Conservation (phyloP, 2,329 filamentous ascomycete species). For the Aspergillus sp. region DNA sequence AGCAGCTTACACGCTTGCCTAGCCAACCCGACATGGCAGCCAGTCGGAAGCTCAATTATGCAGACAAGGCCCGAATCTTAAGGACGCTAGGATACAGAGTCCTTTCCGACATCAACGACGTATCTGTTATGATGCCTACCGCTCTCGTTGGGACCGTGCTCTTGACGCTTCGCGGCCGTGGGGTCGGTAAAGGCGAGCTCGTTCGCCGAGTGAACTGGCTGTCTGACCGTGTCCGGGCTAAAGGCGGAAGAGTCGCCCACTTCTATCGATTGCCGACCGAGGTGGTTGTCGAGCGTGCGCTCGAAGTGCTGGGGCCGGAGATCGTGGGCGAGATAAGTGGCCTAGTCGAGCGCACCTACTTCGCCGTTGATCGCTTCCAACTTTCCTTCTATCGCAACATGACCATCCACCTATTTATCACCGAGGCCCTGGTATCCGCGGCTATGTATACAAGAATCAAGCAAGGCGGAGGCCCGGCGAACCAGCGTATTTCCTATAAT, state of each 20-base stretch:
- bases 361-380: conserved; percentile 91
- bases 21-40: conserved; percentile 26
- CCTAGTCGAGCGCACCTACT: conserved; percentile 83
- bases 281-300: conserved; percentile 75
- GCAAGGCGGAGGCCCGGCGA: conserved; percentile 70
- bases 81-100: conserved; percentile 87
- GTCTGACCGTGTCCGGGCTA: conserved; percentile 66
- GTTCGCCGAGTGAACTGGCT: conserved; percentile 87
- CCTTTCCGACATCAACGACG: conserved; percentile 85
- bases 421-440: conserved; percentile 79
- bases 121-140: conserved; percentile 96
- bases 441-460: conserved; percentile 89
- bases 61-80: conserved; percentile 61
- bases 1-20: conserved; percentile 57
- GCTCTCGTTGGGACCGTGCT: conserved; percentile 90
- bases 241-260: conserved; percentile 87
- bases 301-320: conserved; percentile 84
- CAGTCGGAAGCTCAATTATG: conserved; percentile 36
- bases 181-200: conserved; percentile 79
- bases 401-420: conserved; percentile 97
- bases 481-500: conserved; percentile 67
- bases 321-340: conserved; percentile 72
- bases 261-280: conserved; percentile 73
- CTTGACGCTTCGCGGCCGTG: conserved; percentile 79
- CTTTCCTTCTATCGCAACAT: conserved; percentile 98